These are phyloP conservation scores for Myriosclerotinia duriaeana DNA, from an alignment of 2,329 filamentous ascomycete species.

Conservation along the genomic window DNA sequence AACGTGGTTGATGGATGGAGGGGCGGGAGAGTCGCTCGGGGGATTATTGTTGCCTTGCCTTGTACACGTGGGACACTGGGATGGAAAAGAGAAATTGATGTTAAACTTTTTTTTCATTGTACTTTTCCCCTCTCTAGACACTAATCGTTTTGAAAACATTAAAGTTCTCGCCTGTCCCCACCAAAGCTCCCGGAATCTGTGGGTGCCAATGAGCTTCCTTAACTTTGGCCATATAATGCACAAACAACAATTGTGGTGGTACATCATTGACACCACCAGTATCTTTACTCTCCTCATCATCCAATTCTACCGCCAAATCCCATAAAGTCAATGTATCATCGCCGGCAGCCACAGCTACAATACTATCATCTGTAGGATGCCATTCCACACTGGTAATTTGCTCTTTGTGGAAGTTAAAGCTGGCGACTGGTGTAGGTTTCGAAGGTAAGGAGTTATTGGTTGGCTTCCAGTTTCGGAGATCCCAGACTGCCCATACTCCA, in stretches of 20 bases:
- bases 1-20: not conserved
- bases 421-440: slow-evolving; percentile 79
- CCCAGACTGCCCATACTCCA: slow-evolving; percentile 94
- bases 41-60: not conserved
- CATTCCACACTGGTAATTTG: slow-evolving; percentile 95
- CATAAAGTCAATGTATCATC: slow-evolving; percentile 94
- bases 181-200: slow-evolving; percentile 85
- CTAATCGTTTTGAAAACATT: slow-evolving; percentile 83
- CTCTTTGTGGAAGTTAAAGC: slow-evolving; percentile 93
- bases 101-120: slow-evolving; percentile 16
- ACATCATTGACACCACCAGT: slow-evolving; percentile 85
- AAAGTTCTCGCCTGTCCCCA: slow-evolving; percentile 89
- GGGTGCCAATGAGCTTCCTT: slow-evolving; percentile 98
- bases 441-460: slow-evolving; percentile 46
- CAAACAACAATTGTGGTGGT: slow-evolving; percentile 90
- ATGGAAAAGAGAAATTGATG: not conserved
- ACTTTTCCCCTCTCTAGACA: slow-evolving; percentile 51
- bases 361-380: slow-evolving; percentile 96
- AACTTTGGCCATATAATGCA: slow-evolving; percentile 91
- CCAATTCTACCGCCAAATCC: slow-evolving; percentile 94
- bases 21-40: not conserved
- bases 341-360: slow-evolving; percentile 85
- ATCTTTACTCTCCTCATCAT: slow-evolving; percentile 94
- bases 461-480: slow-evolving; percentile 90
- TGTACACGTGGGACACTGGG: not conserved